Evolutionary conservation across 2,329 filamentous ascomycete genomes (phyloP).

Genomic region (Cordyceps pruinosa): DNA sequence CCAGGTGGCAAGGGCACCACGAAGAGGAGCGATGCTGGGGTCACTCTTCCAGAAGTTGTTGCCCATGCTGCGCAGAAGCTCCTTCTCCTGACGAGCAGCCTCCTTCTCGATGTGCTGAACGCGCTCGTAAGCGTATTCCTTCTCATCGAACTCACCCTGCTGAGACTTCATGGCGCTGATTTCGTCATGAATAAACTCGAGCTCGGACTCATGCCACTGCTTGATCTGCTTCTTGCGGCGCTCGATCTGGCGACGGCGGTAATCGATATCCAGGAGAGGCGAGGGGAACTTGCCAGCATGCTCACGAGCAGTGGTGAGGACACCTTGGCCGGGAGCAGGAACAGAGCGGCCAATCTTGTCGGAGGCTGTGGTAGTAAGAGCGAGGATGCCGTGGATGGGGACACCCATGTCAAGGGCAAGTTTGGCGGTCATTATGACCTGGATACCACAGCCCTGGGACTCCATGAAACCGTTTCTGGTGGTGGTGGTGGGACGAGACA

Average conservation of each 20-base stretch:
- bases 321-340: slow-evolving; percentile 91
- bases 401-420: slow-evolving; percentile 97
- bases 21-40: slow-evolving; percentile 84
- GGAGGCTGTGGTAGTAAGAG: slow-evolving; percentile 88
- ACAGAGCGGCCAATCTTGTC: slow-evolving; percentile 99
- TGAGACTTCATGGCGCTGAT: slow-evolving; percentile 84
- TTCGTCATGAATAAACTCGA: slow-evolving; percentile 89
- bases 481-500: slow-evolving; percentile 95
- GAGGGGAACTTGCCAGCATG: slow-evolving; percentile 87
- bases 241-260: slow-evolving; percentile 90
- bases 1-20: slow-evolving; percentile 94
- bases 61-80: slow-evolving; percentile 84
- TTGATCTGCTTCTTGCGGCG: slow-evolving; percentile 90
- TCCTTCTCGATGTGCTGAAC: slow-evolving; percentile 78
- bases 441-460: slow-evolving; percentile 95
- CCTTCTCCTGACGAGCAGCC: slow-evolving; percentile 83
- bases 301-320: slow-evolving; percentile 91
- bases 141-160: slow-evolving; percentile 65
- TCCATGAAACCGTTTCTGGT: slow-evolving; percentile 99
- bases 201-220: slow-evolving; percentile 91
- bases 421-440: slow-evolving; percentile 96
- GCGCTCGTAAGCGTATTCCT: slow-evolving; percentile 80
- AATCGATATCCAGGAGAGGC: slow-evolving; percentile 93
- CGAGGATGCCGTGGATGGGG: slow-evolving; percentile 91
- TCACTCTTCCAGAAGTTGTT: slow-evolving; percentile 99